Conservation (phyloP, 2,329 filamentous ascomycete genomes). For the Hypomyces rosellus region DNA sequence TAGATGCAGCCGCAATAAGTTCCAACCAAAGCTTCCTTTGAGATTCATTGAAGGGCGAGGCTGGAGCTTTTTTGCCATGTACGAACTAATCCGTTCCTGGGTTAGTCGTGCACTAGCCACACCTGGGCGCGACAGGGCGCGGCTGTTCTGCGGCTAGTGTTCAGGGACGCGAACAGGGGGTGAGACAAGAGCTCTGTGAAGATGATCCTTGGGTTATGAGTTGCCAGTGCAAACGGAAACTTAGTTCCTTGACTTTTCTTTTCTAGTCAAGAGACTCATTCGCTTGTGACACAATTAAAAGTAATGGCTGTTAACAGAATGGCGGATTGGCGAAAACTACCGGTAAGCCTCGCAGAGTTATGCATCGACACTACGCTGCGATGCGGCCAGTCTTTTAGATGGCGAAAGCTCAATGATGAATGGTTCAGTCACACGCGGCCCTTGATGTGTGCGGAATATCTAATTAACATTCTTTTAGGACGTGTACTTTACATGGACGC, state of each 20-base stretch:
- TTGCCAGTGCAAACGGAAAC: no score
- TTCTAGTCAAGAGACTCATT: no score
- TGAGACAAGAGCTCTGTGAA: background rate
- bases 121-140: background rate
- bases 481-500: conserved; percentile 78
- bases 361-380: conserved; percentile 91
- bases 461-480: conserved; percentile 39
- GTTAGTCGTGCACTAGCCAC: background rate
- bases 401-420: conserved; percentile 78
- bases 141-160: conserved; percentile 11
- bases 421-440: conserved; percentile 50
- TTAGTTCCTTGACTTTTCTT: no score
- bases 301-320: conserved; percentile 40
- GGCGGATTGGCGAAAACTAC: conserved; percentile 83
- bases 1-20: conserved; percentile 24
- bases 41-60: conserved; percentile 25
- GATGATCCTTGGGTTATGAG: no score
- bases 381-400: conserved; percentile 95
- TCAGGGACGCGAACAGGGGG: background rate
- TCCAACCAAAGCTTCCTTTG: conserved; percentile 17
- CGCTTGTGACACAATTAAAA: no score
- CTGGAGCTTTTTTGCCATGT: conserved; percentile 39
- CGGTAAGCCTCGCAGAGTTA: conserved; percentile 74
- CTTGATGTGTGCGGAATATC: background rate
- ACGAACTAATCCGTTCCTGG: conserved; percentile 21